A percentile compares a stretch with the other conserved stretches of the same genome.
These are phyloP conservation scores for Coleophoma cylindrospora DNA, from an alignment of 2,329 filamentous ascomycete genomes.

Conservation along the genomic window DNA sequence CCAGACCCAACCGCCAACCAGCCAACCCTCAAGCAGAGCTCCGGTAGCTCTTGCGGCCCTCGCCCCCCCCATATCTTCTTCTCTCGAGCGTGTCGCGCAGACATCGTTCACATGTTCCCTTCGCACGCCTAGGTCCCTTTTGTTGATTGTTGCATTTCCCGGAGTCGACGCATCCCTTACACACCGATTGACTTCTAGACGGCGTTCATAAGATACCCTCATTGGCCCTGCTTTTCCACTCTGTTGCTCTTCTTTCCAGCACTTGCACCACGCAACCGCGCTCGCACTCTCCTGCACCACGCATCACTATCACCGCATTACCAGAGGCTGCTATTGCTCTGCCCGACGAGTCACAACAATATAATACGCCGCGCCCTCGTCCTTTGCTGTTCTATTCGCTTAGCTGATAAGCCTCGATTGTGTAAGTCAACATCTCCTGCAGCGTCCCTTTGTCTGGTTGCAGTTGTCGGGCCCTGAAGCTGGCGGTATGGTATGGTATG, in stretches of 20 bases:
- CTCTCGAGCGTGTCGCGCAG: constrained; percentile 10
- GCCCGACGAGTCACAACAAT: background rate
- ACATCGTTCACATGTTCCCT: constrained; percentile 6
- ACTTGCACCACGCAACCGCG: background rate
- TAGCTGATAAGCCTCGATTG: background rate
- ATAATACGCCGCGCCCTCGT: background rate
- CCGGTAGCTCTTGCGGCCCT: constrained; percentile 35
- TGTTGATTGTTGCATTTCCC: constrained; percentile 14
- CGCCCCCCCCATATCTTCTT: constrained; percentile 11
- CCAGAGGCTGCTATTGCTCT: background rate
- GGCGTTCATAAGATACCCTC: constrained; percentile 19
- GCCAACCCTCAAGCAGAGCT: constrained; percentile 35
- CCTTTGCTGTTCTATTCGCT: background rate
- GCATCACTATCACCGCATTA: constrained; percentile 3
- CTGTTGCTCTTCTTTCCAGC: background rate
- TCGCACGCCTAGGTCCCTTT: constrained; percentile 11
- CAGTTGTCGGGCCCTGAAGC: too few relatives aligned
- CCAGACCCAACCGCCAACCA: constrained; percentile 19
- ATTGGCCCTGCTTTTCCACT: constrained; percentile 5
- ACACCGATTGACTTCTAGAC: constrained; percentile 14
- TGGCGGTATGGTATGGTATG: too few relatives aligned
- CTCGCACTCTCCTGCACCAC: constrained; percentile 3
- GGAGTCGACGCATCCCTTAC: constrained; percentile 11
- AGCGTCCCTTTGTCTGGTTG: background rate
- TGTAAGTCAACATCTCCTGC: background rate